Conservation (phyloP, 179 eudicot species). For the Carnegiea gigantea region DNA sequence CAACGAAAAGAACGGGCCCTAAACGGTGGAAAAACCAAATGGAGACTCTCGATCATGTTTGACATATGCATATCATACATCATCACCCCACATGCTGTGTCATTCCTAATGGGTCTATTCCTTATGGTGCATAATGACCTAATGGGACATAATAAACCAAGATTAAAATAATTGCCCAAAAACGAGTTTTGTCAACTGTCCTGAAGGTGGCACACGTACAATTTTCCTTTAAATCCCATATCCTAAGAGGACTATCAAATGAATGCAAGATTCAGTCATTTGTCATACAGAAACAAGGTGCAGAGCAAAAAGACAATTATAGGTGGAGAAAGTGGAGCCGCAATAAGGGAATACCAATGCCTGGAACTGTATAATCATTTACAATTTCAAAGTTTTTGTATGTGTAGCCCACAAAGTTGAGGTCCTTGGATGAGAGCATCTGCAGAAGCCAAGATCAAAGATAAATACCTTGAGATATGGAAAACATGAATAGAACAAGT, state of each 20-base stretch:
- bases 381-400: constrained; percentile 98
- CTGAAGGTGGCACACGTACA: not conserved
- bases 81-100: not conserved
- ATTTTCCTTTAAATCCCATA: not conserved
- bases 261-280: constrained; percentile 6
- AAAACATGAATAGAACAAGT: not conserved
- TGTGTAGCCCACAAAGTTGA: constrained; percentile 94
- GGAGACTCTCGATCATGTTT: not conserved
- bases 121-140: not conserved
- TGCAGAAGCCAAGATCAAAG: constrained; percentile 33
- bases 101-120: not conserved
- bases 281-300: constrained; percentile 1
- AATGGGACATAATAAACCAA: not conserved
- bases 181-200: not conserved
- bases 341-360: constrained; percentile 62
- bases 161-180: not conserved
- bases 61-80: not conserved
- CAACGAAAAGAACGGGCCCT: no score
- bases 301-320: constrained; percentile 8
- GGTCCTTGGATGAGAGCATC: constrained; percentile 95
- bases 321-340: constrained; percentile 13
- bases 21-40: not conserved
- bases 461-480: not conserved
- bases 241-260: not conserved
- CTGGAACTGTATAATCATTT: constrained; percentile 95